Evolutionary conservation across 345 rosid genomes (phyloP).

Genomic region (Microthlaspi erraticum): DNA sequence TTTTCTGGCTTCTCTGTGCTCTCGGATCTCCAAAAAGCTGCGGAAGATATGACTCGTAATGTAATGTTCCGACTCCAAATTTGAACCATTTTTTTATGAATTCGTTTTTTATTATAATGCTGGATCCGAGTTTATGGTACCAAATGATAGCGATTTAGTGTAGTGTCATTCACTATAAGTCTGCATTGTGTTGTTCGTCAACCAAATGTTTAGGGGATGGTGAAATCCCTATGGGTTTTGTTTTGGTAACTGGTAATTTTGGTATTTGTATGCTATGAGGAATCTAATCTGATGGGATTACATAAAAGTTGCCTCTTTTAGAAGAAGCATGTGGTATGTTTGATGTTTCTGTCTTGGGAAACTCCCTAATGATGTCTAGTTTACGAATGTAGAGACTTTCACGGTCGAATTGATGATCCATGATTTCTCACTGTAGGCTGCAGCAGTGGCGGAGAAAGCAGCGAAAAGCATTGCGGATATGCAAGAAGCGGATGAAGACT

Average conservation of each 20-base stretch:
- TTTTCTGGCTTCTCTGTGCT: constrained; percentile 78
- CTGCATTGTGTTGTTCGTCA: constrained; percentile 11
- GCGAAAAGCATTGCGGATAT: constrained; percentile 80
- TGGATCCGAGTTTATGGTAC: constrained; percentile 27
- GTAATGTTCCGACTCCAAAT: constrained; percentile 46
- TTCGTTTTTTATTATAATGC: neutral
- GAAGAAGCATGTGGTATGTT: no score
- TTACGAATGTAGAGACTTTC: neutral
- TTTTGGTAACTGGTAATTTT: neutral
- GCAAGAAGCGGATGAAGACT: constrained; percentile 56
- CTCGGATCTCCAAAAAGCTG: constrained; percentile 94
- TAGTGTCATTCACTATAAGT: neutral
- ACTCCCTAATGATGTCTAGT: no score
- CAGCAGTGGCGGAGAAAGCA: constrained; percentile 81
- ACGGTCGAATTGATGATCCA: constrained; percentile 1
- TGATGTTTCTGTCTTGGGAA: no score
- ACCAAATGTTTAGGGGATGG: neutral
- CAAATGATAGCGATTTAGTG: constrained; percentile 12
- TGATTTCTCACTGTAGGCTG: constrained; percentile 65
- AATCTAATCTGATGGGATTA: constrained; percentile 3
- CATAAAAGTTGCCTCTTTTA: neutral
- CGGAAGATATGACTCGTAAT: constrained; percentile 93
- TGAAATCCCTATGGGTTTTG: neutral
- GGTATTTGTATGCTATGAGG: neutral
- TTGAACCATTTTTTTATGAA: neutral